Base-by-base conservation (phyloP, 164 flowering plant genomes). In the Stephania yunnanensis region DNA sequence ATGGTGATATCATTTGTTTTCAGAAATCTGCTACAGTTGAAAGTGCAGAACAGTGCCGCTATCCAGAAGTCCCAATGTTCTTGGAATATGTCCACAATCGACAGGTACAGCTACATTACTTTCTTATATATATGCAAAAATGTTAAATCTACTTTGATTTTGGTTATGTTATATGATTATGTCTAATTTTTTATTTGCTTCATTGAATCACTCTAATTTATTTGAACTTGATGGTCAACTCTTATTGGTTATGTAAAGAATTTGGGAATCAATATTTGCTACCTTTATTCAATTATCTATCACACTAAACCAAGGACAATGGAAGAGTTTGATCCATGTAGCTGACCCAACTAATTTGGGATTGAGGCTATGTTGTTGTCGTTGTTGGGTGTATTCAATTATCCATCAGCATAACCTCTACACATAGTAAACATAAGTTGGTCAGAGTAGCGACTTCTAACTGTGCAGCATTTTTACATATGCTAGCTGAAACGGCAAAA, bases 81-180 rank as follows among this genome's bases (percentile, higher is more conserved):
- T 73, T 92, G 85, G 93, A 89, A 64, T 92, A 92, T 84, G 90
- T 92, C 75, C 92, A 85, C 30, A 87, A 92, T 75, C 94, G 91
- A 22, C 93, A 88, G 83, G 94, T 90, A 87, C 44, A 10, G 68
- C 31, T 15, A 50, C 15, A 50, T 10, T 10, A 50, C 15, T 50
- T 50, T 10, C 55, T 3, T 50, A 50, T 10, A 15, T 12, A 8
- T 50, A 50, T 50, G 55, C 42, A 36, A 7, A 15, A 15, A 50
- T 50, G 55, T 50, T 10, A 50, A 10, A 8, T 2, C 55, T 9
- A 15, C 0, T 8, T 12, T 12, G 5, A 8, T 12, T 8, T 50
- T 50, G 55, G 55, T 9, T 10, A 8, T 15, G 1, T 50, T 50
- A 44, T 69, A 12, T n/a, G 9, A 46, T 10, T 12, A 48, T 52